Evolutionary conservation across 345 rosid species (phyloP), one percentile per base, ranked within the genome.

Genomic region (Syzygium aromaticum): DNA sequence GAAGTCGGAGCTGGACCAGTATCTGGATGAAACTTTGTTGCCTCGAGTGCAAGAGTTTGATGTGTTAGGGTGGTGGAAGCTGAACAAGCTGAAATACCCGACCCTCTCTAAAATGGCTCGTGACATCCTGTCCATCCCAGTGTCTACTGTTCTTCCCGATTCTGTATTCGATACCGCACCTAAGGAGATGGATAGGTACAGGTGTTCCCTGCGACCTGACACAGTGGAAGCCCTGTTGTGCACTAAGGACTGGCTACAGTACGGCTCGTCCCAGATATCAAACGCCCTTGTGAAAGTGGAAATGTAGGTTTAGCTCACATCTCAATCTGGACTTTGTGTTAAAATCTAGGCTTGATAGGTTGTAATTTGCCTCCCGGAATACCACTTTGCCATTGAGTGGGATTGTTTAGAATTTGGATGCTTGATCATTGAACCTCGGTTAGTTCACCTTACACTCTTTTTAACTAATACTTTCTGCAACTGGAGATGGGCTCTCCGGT

Each of bases 31-130:
- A 90, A 92, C 96, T 11, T 87, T 97, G 88, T 88, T 94, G 88
- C 98, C 99, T 25, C 93, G 98, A 5, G 92, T 90, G 54, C 95
- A 92, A 30, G 99, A 96, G 88, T 94, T 97, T 59, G 95, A 96
- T 89, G 95, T 97, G 52, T 86, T 96, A 38, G 94, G 94, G 56
- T 97, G 99, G 99, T 97, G 99, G 98, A 96, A 95, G 90, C 92
- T 92, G 92, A 94, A 97, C 92, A 95, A 92, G 92, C 86, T 96
- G 86, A 95, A 96, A 92, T 96, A 90, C 87, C 99, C 99, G 1
- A 96, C 94, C 11, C 95, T 97, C 80, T 94, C 96, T 2, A 94
- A 94, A 90, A 97, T 97, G 98, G 98, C 98, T 84, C 93, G 98
- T 5, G 98, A 96, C 89, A 92, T 97, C 23, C 91, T 97, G 84